Evolutionary conservation across 2,329 filamentous ascomycete species (phyloP).

Genomic region (Colletotrichum limetticola): DNA sequence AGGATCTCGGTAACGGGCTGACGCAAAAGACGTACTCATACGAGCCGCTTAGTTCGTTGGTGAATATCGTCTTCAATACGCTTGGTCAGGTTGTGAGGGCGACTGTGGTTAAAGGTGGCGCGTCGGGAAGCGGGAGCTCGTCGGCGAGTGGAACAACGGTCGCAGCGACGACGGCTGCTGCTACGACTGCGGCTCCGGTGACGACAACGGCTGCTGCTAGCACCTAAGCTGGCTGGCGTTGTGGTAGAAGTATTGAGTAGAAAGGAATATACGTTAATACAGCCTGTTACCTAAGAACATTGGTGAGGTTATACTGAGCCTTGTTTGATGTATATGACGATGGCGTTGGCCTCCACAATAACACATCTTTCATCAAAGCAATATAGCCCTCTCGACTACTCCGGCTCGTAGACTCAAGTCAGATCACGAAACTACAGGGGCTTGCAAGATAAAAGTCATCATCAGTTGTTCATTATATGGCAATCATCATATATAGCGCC

Average conservation of each 20-base stretch:
- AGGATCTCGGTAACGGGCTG: conserved; percentile 45
- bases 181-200: background rate
- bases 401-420: background rate
- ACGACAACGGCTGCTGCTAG: conserved; percentile 20
- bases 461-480: background rate
- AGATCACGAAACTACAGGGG: background rate
- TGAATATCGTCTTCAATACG: conserved; percentile 66
- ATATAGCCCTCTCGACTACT: background rate
- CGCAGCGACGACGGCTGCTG: conserved; percentile 14
- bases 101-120: conserved; percentile 43
- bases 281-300: background rate
- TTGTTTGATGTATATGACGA: background rate
- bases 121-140: conserved; percentile 15
- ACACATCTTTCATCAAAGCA: no score
- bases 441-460: background rate
- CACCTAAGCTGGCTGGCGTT: background rate
- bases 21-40: conserved; percentile 65
- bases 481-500: background rate
- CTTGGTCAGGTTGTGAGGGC: conserved; percentile 66
- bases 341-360: background rate
- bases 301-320: background rate
- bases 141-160: conserved; percentile 22
- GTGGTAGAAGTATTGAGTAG: background rate
- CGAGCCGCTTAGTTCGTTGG: conserved; percentile 58
- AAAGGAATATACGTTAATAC: background rate